These are phyloP conservation scores for Bidens hawaiensis DNA, from an alignment of 140 eudicot genomes.

Conservation along the genomic window DNA sequence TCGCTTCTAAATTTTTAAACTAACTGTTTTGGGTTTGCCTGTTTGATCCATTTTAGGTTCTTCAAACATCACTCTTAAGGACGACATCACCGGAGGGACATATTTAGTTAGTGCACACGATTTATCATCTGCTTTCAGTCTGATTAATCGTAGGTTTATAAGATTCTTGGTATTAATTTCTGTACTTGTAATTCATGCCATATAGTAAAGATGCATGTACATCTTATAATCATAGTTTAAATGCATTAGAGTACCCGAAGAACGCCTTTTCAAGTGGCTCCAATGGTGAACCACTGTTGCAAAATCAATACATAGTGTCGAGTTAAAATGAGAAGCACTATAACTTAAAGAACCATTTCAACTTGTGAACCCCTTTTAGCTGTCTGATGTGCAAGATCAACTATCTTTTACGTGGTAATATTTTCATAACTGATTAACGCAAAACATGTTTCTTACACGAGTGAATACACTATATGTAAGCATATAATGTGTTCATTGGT, in stretches of 20 bases:
- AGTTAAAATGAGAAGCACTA: too few species aligned
- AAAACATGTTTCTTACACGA: neutral
- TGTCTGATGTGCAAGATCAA: too few species aligned
- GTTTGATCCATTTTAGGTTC: conserved; percentile 46
- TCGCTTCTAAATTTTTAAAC: neutral
- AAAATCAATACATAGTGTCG: conserved; percentile 22
- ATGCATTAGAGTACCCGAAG: conserved; percentile 21
- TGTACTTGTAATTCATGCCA: neutral
- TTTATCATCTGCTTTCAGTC: conserved; percentile 31
- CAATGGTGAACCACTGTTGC: conserved; percentile 21
- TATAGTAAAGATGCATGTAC: too few species aligned
- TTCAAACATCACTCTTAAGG: conserved; percentile 57
- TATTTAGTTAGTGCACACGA: conserved; percentile 67
- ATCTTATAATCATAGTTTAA: too few species aligned
- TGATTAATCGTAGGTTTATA: conserved; percentile 17
- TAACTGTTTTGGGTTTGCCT: neutral
- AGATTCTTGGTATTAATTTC: conserved; percentile 26
- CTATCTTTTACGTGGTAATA: too few species aligned
- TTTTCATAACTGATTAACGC: too few species aligned
- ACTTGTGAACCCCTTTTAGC: too few species aligned
- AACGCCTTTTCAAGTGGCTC: conserved; percentile 22
- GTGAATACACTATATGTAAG: neutral
- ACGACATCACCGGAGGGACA: conserved; percentile 61
- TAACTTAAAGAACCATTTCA: too few species aligned
- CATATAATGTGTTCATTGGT: neutral